These are phyloP conservation scores for Medicago lupulina DNA, from an alignment of 306 rosid genomes.

Conservation along the genomic window DNA sequence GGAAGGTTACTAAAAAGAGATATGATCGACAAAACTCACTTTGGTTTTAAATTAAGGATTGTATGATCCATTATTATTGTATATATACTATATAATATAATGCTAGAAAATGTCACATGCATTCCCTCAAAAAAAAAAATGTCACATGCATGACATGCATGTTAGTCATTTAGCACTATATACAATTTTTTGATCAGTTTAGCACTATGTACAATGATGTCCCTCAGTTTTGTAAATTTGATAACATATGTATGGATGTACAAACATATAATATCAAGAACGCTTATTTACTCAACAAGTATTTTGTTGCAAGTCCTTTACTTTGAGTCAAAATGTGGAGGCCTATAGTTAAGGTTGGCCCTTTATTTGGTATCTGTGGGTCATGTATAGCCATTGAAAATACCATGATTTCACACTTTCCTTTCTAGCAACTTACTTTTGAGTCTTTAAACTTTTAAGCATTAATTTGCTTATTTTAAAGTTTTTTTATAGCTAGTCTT, in stretches of 20 bases:
- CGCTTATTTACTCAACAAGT: no score
- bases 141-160: background rate
- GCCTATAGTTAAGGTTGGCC: no score
- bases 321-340: no score
- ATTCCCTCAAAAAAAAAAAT: no score
- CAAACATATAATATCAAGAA: background rate
- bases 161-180: background rate
- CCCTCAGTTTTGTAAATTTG: background rate
- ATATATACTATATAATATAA: background rate
- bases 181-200: background rate
- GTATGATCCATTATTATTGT: background rate
- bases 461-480: no score
- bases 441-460: no score
- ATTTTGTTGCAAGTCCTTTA: no score
- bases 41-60: conserved; percentile 48
- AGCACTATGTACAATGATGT: background rate
- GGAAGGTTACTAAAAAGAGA: conserved; percentile 41
- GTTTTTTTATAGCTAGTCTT: no score
- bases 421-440: no score
- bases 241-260: background rate
- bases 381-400: no score
- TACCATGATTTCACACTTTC: no score
- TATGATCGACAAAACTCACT: conserved; percentile 56
- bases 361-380: no score
- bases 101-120: background rate